These are phyloP conservation scores for Plantago ovata DNA, from an alignment of 257 asterid genomes.

Conservation along the genomic window DNA sequence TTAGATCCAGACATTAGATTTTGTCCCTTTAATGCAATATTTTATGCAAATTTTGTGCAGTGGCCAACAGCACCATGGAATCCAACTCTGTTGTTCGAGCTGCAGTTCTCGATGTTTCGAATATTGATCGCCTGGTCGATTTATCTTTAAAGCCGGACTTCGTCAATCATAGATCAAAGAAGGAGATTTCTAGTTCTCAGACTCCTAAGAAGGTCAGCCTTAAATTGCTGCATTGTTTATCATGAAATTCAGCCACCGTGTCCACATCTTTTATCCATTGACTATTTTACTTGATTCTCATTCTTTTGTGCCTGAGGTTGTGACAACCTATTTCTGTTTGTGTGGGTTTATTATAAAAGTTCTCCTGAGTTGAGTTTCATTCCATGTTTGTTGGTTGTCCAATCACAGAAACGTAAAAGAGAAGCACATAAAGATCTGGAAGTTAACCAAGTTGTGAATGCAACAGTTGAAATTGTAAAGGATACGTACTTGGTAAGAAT, in stretches of 20 bases:
- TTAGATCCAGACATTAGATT: slow-evolving; percentile 3
- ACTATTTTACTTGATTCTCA: slow-evolving; percentile 1
- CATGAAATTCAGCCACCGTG: background rate
- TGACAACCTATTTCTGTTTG: slow-evolving; percentile 12
- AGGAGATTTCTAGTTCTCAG: slow-evolving; percentile 30
- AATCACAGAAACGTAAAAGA: slow-evolving; percentile 74
- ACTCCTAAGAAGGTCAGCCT: slow-evolving; percentile 53
- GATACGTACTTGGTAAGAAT: slow-evolving; percentile 82
- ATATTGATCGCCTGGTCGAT: slow-evolving; percentile 83
- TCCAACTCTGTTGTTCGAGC: slow-evolving; percentile 55
- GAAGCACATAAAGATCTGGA: slow-evolving; percentile 57
- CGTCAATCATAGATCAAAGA: slow-evolving; percentile 37
- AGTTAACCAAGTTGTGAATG: slow-evolving; percentile 66
- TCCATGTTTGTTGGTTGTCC: slow-evolving; percentile 18
- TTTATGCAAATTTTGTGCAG: slow-evolving; percentile 39
- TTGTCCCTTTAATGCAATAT: slow-evolving; percentile 5
- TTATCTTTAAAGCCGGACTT: slow-evolving; percentile 76
- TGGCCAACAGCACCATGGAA: slow-evolving; percentile 53
- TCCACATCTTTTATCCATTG: background rate
- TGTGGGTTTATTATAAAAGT: slow-evolving; percentile 6
- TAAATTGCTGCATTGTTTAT: background rate
- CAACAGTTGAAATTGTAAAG: slow-evolving; percentile 78
- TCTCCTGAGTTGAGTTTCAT: slow-evolving; percentile 1
- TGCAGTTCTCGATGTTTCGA: slow-evolving; percentile 84
- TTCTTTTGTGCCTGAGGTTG: slow-evolving; percentile 5